Conservation (phyloP, 1,284 basidiomycete species). For the Leccinum subrobustum region DNA sequence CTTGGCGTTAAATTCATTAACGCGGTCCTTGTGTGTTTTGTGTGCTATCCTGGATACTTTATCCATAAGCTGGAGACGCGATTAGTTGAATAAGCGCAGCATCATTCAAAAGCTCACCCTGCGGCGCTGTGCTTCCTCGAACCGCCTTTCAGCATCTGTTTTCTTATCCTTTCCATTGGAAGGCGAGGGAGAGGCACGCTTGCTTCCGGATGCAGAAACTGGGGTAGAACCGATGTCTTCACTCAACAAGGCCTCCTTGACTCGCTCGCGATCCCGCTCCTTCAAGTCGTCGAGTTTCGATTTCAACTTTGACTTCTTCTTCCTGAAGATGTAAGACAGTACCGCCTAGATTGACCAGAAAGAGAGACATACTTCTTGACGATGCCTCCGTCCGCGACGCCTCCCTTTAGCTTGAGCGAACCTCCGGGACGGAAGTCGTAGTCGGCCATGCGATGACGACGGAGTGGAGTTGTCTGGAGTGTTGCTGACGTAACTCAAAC, state of each 20-base stretch:
- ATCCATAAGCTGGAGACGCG: slow-evolving; percentile 62
- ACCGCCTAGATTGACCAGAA: neutral
- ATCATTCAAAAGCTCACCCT: slow-evolving; percentile 55
- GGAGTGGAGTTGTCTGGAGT: slow-evolving; percentile 7
- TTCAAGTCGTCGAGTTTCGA: slow-evolving; percentile 33
- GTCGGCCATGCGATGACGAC: slow-evolving; percentile 58
- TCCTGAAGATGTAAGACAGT: slow-evolving; percentile 45
- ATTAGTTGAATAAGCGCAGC: slow-evolving; percentile 4
- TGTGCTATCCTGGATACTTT: slow-evolving; percentile 79
- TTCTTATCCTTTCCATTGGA: slow-evolving; percentile 51
- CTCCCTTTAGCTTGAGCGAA: slow-evolving; percentile 87
- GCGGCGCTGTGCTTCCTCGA: slow-evolving; percentile 82
- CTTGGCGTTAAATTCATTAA: slow-evolving; percentile 88
- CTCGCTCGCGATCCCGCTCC: slow-evolving; percentile 45
- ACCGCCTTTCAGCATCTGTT: slow-evolving; percentile 89
- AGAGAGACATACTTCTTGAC: slow-evolving; percentile 72
- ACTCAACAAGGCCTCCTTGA: slow-evolving; percentile 49
- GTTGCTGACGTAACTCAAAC: slow-evolving; percentile 32
- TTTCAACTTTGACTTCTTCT: slow-evolving; percentile 85
- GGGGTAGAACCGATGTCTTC: slow-evolving; percentile 42
- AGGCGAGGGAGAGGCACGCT: slow-evolving; percentile 55
- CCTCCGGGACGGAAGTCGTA: slow-evolving; percentile 87
- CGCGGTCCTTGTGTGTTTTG: slow-evolving; percentile 94
- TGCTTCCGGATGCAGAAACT: slow-evolving; percentile 54
- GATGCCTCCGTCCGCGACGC: slow-evolving; percentile 70